These are phyloP conservation scores for Amphicarpaea edgeworthii DNA, from an alignment of 306 rosid species.

Conservation along the genomic window DNA sequence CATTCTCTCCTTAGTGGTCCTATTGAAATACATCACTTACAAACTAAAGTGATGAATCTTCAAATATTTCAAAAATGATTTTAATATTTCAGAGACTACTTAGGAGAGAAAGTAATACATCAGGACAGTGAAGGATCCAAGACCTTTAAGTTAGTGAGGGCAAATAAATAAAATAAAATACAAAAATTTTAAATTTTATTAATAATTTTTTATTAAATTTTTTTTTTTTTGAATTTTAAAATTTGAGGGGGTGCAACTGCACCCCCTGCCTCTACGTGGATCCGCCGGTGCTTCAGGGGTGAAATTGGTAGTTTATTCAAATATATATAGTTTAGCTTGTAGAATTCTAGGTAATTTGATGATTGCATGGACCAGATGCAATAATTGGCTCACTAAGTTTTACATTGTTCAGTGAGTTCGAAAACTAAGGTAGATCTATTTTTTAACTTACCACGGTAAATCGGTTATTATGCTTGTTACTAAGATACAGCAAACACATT, in stretches of 20 bases:
- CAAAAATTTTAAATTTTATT: too few species aligned
- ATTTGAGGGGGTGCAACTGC: too few species aligned
- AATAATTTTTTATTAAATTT: too few species aligned
- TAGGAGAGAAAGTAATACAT: not conserved
- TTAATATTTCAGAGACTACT: not conserved
- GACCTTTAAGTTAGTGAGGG: too few species aligned
- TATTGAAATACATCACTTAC: not conserved
- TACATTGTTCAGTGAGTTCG: conserved; percentile 12
- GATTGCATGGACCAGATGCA: conserved; percentile 54
- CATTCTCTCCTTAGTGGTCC: too few species aligned
- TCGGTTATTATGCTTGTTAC: not conserved
- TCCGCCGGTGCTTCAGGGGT: too few species aligned
- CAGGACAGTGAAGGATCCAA: too few species aligned
- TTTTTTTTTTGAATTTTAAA: too few species aligned
- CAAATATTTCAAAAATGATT: not conserved
- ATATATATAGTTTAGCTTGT: conserved; percentile 42
- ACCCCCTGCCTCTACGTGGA: too few species aligned
- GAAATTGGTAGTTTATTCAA: not conserved
- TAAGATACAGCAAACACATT: conserved; percentile 36
- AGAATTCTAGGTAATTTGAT: conserved; percentile 32
- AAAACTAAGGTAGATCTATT: conserved; percentile 14
- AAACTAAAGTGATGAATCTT: not conserved
- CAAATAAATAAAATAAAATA: too few species aligned
- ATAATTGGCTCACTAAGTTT: conserved; percentile 50
- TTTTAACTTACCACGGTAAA: not conserved